These are phyloP conservation scores for Zygosaccharomyces rouxii DNA, from an alignment of 805 yeast species.

Conservation along the genomic window DNA sequence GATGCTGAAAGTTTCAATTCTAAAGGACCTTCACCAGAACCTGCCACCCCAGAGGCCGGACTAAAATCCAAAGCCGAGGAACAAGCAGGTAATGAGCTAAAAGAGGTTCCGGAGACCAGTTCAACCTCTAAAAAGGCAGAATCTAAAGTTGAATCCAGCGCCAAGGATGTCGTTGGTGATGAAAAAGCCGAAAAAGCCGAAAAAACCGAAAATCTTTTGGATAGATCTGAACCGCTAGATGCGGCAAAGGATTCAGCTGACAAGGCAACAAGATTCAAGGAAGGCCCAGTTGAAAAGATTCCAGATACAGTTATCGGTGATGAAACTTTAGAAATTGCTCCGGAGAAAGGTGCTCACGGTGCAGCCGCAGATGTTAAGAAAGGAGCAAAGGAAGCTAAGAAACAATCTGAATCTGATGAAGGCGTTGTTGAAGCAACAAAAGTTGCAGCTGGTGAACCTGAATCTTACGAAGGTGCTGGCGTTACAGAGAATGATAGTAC, in stretches of 20 bases:
- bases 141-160: not conserved
- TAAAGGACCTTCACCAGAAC: not conserved
- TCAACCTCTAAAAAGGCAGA: not conserved
- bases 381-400: not conserved
- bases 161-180: slow-evolving; percentile 2
- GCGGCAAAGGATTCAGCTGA: not conserved
- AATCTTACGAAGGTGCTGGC: not conserved
- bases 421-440: not conserved
- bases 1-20: not conserved
- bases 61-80: too few species aligned
- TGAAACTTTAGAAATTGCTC: slow-evolving; percentile 1
- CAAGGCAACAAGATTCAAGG: not conserved
- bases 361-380: not conserved
- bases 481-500: not conserved
- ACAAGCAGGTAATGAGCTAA: too few species aligned
- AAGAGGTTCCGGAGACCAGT: not conserved
- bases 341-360: slow-evolving; percentile 1
- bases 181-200: not conserved
- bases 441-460: not conserved
- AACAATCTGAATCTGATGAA: not conserved
- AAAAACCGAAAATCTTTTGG: not conserved
- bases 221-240: not conserved
- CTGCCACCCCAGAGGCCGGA: not conserved
- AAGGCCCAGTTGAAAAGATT: not conserved
- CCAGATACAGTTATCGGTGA: slow-evolving; percentile 8